phyloP scores from a whole-genome alignment of 257 asterid species.

The Przewalskia tangutica region DNA sequence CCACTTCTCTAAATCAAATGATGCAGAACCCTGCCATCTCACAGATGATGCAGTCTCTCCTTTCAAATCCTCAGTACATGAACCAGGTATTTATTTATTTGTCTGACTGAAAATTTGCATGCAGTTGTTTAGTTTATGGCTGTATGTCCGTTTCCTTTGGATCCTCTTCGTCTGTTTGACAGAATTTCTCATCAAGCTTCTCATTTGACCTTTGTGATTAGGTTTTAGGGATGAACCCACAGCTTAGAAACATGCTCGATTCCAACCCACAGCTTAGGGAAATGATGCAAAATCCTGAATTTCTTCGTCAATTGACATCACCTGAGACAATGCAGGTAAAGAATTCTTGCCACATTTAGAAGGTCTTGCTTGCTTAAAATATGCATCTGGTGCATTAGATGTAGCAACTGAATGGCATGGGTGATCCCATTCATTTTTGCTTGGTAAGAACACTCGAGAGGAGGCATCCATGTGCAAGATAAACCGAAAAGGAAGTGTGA shows the following conservation, averaged over 20 bases:
- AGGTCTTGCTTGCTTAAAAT: neutral
- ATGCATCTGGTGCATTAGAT: neutral
- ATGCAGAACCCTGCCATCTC: slow-evolving; percentile 49
- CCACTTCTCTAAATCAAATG: slow-evolving; percentile 30
- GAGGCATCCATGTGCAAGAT: neutral
- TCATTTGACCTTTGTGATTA: neutral
- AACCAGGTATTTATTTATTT: slow-evolving; percentile 33
- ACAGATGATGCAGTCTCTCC: slow-evolving; percentile 38
- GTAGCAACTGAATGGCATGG: neutral
- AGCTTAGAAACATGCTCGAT: slow-evolving; percentile 32
- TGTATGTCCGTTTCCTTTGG: neutral
- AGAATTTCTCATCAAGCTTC: neutral
- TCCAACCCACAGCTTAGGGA: slow-evolving; percentile 47
- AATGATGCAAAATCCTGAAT: slow-evolving; percentile 51
- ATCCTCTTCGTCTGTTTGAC: neutral
- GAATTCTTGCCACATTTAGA: neutral
- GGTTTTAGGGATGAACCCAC: slow-evolving; percentile 40
- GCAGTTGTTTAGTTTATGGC: neutral
- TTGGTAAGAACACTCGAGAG: neutral
- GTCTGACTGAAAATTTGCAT: neutral
- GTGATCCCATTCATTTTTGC: neutral
- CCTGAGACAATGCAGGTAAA: slow-evolving; percentile 50
- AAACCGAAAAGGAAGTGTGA: neutral
- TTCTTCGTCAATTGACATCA: slow-evolving; percentile 40
- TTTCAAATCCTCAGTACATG: slow-evolving; percentile 49